Evolutionary conservation across 2,329 filamentous ascomycete species (phyloP).

Genomic region (Cladosporium sphaerospermum): DNA sequence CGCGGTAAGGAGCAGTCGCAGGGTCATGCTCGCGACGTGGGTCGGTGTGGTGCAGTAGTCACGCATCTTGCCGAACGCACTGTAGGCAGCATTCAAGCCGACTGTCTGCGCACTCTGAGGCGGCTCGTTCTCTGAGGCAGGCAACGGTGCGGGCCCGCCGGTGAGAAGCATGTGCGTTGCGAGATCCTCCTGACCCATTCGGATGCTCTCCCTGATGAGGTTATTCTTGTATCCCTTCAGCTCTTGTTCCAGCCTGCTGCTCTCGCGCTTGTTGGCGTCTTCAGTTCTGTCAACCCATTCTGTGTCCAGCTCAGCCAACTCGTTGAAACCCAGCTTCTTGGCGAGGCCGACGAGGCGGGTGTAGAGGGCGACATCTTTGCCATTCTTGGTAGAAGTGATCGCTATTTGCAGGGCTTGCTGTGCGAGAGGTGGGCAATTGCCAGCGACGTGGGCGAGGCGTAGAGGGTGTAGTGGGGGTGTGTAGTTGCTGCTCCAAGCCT

Average conservation of each 20-base stretch:
- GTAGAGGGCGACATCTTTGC: slow-evolving; percentile 68
- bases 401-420: slow-evolving; percentile 76
- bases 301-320: slow-evolving; percentile 60
- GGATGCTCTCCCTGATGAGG: slow-evolving; percentile 90
- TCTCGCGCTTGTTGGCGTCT: slow-evolving; percentile 62
- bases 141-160: slow-evolving; percentile 44
- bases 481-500: slow-evolving; percentile 87
- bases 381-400: slow-evolving; percentile 66
- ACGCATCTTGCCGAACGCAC: slow-evolving; percentile 79
- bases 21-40: slow-evolving; percentile 76
- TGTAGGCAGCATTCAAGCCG: slow-evolving; percentile 63
- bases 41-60: slow-evolving; percentile 78
- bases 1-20: slow-evolving; percentile 69
- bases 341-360: slow-evolving; percentile 62
- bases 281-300: slow-evolving; percentile 69
- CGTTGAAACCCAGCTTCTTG: slow-evolving; percentile 58
- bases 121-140: slow-evolving; percentile 7
- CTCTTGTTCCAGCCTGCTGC: slow-evolving; percentile 71
- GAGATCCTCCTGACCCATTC: slow-evolving; percentile 87
- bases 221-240: slow-evolving; percentile 95
- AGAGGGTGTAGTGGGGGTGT: slow-evolving; percentile 74
- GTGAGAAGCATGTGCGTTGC: slow-evolving; percentile 75
- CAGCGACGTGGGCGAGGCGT: slow-evolving; percentile 75
- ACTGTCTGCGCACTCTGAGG: slow-evolving; percentile 20
- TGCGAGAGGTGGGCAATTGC: slow-evolving; percentile 66